Base-by-base conservation (phyloP, 2,329 filamentous ascomycete species). In the Cordyceps pruinosa region DNA sequence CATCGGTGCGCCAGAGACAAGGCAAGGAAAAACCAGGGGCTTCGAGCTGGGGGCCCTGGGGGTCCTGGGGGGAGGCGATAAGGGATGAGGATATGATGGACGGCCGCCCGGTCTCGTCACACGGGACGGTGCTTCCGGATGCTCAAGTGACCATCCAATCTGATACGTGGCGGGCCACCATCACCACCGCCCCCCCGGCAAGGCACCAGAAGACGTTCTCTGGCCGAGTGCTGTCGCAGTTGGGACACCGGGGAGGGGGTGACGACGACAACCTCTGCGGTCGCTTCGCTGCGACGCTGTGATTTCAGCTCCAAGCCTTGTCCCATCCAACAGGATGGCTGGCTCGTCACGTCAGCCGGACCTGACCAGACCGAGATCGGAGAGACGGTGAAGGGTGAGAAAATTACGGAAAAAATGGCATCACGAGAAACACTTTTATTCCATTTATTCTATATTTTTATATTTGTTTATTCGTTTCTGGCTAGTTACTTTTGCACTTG, bases 231-330 rank as follows among this genome's bases (percentile, higher is more conserved):
- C n/a, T 47, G 44, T 32, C n/a, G n/a, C n/a, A n/a, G 19, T 21
- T 21, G 19, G 17, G n/a, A n/a, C 37, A n/a, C 5, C 19, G 47
- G 21, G 17, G 26, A 25, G 15, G 23, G 35, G 26, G 34, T 39
- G 48, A 41, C n/a, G 25, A 30, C 23, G 21, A 46, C 10, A 32
- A 28, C 23, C 21, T 30, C 12, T 21, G 35, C 35, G 35, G 35
- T 26, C 25, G 28, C 7, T n/a, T 25, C 25, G 25, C 26, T 51
- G n/a, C 49, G 35, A 51, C 49, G 49, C 35, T 51, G 49, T 41
- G 28, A 53, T 53, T 53, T 53, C 50, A 53, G 50, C 50, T 44
- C 50, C n/a, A 17, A 44, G 39, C 39, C 50, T 53, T 44, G 50
- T 26, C 49, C 49, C 49, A n/a, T n/a, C 49, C 49, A 52, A 30